These are phyloP conservation scores for Nannizziopsis barbatae DNA, from an alignment of 2,329 filamentous ascomycete genomes.

Conservation along the genomic window DNA sequence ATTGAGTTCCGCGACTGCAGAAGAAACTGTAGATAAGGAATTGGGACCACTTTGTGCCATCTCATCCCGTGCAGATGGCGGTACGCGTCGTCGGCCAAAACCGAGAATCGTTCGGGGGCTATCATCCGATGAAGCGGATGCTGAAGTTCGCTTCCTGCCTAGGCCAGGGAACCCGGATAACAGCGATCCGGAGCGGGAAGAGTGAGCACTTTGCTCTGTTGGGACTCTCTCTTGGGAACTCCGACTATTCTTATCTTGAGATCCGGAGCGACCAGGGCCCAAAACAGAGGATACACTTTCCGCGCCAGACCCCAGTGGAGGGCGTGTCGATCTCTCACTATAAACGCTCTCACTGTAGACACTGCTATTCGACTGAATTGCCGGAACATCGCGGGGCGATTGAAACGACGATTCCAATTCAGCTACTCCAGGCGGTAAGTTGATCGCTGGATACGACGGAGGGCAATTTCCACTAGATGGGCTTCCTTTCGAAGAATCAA, in stretches of 20 bases:
- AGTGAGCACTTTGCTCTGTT: background rate
- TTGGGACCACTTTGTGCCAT: background rate
- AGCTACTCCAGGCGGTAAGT: background rate
- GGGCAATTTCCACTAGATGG: background rate
- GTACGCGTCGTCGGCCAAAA: background rate
- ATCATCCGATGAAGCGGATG: constrained; percentile 5
- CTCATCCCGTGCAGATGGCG: background rate
- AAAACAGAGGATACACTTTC: background rate
- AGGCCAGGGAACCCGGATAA: background rate
- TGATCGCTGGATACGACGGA: background rate
- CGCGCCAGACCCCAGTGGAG: background rate
- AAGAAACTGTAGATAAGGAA: background rate
- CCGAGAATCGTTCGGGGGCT: constrained; percentile 3
- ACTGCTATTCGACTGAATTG: background rate
- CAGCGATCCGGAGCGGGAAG: constrained; percentile 5
- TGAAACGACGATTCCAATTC: constrained; percentile 3
- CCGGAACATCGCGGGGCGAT: background rate
- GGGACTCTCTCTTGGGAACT: background rate
- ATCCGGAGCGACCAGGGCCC: background rate
- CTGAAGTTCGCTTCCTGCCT: background rate
- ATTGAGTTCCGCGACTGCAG: background rate
- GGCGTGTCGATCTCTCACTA: constrained; percentile 5
- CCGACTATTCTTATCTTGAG: background rate
- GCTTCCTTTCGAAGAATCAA: constrained; percentile 1
- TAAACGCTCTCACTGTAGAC: constrained; percentile 10